Evolutionary conservation across 306 rosid genomes (phyloP).

Genomic region (Vigna nakashimae): DNA sequence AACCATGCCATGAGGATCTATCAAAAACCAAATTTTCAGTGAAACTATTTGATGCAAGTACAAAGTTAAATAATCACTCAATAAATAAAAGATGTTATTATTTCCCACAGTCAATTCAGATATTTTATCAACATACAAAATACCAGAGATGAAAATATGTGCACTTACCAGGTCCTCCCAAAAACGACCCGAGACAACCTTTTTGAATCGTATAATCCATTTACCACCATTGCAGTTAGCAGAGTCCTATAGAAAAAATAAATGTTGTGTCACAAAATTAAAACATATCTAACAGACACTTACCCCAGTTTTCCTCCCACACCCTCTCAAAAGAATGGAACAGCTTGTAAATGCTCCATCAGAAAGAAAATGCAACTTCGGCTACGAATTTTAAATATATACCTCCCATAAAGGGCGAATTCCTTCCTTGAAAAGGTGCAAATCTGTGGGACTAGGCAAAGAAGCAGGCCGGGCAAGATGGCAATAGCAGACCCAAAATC

Average conservation of each 20-base stretch:
- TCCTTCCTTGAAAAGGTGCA: conserved; percentile 95
- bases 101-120: conserved; percentile 18
- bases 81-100: not conserved
- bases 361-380: conserved; percentile 26
- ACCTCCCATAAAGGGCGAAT: conserved; percentile 99
- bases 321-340: not conserved
- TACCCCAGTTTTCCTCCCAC: not conserved
- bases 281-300: conserved; percentile 3
- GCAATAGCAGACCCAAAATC: conserved; percentile 91
- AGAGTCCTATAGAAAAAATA: conserved; percentile 63
- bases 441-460: conserved; percentile 94
- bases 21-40: conserved; percentile 5
- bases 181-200: conserved; percentile 86
- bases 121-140: conserved; percentile 21
- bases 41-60: not conserved
- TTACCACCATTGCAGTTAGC: conserved; percentile 98
- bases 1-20: not conserved
- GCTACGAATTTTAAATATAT: conserved; percentile 23
- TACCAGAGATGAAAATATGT: not conserved
- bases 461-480: conserved; percentile 84
- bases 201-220: conserved; percentile 92
- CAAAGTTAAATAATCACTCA: conserved; percentile 25
- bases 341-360: conserved; percentile 18
- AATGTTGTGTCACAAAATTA: conserved; percentile 29
- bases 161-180: conserved; percentile 94